A percentile compares a stretch with the other conserved stretches of the same genome.
These are phyloP conservation scores for Kwoniella mangroviensis DNA, from an alignment of 768 basidiomycete genomes.

Conservation along the genomic window DNA sequence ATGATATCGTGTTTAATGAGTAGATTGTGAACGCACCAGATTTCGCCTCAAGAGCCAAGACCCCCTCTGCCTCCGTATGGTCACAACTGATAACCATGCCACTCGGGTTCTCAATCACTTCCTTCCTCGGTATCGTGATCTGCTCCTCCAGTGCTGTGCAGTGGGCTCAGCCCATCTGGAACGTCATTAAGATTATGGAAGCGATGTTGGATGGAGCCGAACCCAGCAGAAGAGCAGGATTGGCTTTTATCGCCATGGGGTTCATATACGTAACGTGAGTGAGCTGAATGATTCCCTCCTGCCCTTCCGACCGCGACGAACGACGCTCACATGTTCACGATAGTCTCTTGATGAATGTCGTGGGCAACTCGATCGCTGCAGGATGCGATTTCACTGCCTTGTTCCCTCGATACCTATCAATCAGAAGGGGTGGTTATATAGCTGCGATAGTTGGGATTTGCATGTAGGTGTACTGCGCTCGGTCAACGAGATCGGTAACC, in stretches of 20 bases:
- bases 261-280: constrained; percentile 74
- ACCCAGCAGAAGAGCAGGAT: constrained; percentile 68
- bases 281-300: background rate
- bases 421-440: constrained; percentile 80
- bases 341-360: constrained; percentile 57
- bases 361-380: constrained; percentile 80
- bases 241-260: constrained; percentile 77
- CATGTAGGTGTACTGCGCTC: constrained; percentile 58
- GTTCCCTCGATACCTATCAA: constrained; percentile 78
- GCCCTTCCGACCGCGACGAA: too few species aligned
- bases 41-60: constrained; percentile 48
- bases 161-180: constrained; percentile 79
- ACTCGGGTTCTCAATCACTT: constrained; percentile 72
- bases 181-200: constrained; percentile 72
- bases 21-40: constrained; percentile 47
- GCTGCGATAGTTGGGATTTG: constrained; percentile 74
- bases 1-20: background rate
- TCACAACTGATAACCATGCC: constrained; percentile 68
- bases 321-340: too few species aligned
- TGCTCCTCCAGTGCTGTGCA: constrained; percentile 77
- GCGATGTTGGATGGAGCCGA: constrained; percentile 73
- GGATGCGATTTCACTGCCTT: constrained; percentile 82
- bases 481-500: too few species aligned
- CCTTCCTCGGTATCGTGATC: constrained; percentile 80
- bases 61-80: constrained; percentile 45